A percentile compares a stretch with the other conserved stretches of the same genome.
Evolutionary conservation across 75 land plant genomes (phyloP).

Genomic region (Isoetes taiwanensis): DNA sequence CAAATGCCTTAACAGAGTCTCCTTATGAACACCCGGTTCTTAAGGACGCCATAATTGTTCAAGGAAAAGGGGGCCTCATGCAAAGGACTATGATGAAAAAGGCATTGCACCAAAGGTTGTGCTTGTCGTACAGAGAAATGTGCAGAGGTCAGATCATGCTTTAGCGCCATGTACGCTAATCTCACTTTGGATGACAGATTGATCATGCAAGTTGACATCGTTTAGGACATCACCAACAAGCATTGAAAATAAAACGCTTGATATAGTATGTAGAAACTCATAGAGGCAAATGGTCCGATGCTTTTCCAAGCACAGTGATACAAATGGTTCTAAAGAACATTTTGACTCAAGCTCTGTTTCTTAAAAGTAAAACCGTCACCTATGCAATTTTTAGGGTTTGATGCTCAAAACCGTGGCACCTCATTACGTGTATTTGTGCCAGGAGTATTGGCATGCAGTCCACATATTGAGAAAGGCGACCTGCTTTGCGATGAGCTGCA

Average conservation of each 20-base stretch:
- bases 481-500: conserved; percentile 75
- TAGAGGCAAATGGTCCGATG: too few relatives aligned
- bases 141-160: conserved; percentile 94
- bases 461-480: conserved; percentile 91
- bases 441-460: conserved; percentile 93
- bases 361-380: too few relatives aligned
- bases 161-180: conserved; percentile 67
- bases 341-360: too few relatives aligned
- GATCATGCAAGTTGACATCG: too few relatives aligned
- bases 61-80: conserved; percentile 86
- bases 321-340: too few relatives aligned
- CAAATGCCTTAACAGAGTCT: conserved; percentile 10
- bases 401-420: too few relatives aligned
- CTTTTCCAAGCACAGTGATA: too few relatives aligned
- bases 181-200: neutral
- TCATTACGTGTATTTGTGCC: conserved; percentile 72
- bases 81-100: conserved; percentile 32
- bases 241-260: too few relatives aligned
- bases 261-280: too few relatives aligned
- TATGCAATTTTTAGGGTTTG: too few relatives aligned
- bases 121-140: conserved; percentile 93
- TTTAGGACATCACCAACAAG: too few relatives aligned
- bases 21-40: conserved; percentile 54
- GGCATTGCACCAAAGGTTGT: conserved; percentile 52
- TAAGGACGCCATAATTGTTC: conserved; percentile 60